Evolutionary conservation across 2,329 filamentous ascomycete genomes (phyloP), one percentile per base, ranked within the genome.

Genomic region (Pezicula radicicola): DNA sequence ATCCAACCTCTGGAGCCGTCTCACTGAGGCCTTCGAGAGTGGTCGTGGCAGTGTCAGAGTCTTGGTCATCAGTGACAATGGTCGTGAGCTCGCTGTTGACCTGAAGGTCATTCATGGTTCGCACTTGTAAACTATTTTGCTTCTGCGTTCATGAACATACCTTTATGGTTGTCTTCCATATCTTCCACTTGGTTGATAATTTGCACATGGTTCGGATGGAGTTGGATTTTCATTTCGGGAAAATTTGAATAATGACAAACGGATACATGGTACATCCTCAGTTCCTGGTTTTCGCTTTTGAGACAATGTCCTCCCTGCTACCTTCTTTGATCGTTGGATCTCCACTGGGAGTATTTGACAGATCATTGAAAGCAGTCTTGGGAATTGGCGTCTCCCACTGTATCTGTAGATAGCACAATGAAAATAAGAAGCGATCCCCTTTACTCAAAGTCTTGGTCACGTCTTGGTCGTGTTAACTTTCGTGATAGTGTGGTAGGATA

Each of bases 71-170:
- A 91, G 85, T 74, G 94, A 99, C 75, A 81, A 87, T 67, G 92
- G 91, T 66, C 85, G 88, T 67, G 94, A 99, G 85, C 85, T 99
- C 69, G 92, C 89, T 65, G 94, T 99, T 64, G 94, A 99, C 84
- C 94, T 95, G 85, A 97, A 97, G 89, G 89, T 96, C 70, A 89
- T 97, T 70, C 94, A 99, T 78, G 83, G 83, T 69, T 85, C 83
- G 61, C 80, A 80, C 66, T 74, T 87, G 72, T 87, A 84, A 77
- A 63, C 55, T 44, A 27, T n/a, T 21, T 40, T 19, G 7, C 28
- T 30, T 25, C 16, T 45, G 42, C 42, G 15, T 45, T 45, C 27
- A 45, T 28, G 42, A 45, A 45, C 27, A 25, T 25, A 8, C 27
- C 19, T 28, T 30, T 6, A 19, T 27, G 42, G 13, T 13, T 19